These are phyloP conservation scores for Paralagenidium karlingii DNA, from an alignment of 352 stramenopile genomes.

Conservation along the genomic window DNA sequence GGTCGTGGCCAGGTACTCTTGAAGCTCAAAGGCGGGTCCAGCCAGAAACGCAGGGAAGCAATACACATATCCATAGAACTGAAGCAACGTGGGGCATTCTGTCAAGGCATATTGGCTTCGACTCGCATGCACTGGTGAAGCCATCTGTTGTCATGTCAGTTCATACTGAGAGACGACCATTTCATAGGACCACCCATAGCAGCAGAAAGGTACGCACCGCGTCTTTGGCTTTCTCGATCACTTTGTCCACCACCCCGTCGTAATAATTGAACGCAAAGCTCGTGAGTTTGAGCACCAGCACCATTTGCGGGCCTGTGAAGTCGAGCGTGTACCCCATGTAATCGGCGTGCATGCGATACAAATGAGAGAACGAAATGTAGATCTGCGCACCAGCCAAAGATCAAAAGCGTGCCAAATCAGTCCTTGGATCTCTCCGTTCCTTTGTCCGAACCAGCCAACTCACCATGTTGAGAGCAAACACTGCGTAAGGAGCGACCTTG, in stretches of 20 bases:
- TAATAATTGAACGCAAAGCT: constrained; percentile 97
- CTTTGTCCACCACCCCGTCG: constrained; percentile 79
- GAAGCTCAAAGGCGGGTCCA: constrained; percentile 92
- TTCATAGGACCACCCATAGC: too few species aligned
- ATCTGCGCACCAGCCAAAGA: constrained; percentile 1
- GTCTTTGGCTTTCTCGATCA: constrained; percentile 9
- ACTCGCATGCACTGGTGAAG: constrained; percentile 1
- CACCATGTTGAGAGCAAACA: constrained; percentile 92
- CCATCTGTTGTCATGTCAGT: neutral
- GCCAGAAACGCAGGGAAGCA: constrained; percentile 93
- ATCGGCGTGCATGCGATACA: constrained; percentile 93
- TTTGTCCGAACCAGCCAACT: too few species aligned
- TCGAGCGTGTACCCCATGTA: constrained; percentile 89
- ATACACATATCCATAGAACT: constrained; percentile 96
- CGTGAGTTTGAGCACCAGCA: constrained; percentile 96
- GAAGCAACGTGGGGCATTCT: constrained; percentile 81
- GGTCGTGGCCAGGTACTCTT: constrained; percentile 81
- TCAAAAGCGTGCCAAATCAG: neutral
- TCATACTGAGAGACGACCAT: neutral
- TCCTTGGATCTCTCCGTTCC: too few species aligned
- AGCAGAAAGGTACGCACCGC: too few species aligned
- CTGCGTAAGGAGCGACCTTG: constrained; percentile 55
- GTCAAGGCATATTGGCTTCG: constrained; percentile 58
- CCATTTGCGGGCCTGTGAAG: constrained; percentile 83
- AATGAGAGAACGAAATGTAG: constrained; percentile 87